Evolutionary conservation across 176 grass and related monocot species (phyloP), one percentile per base, ranked within the genome.

Genomic region (Juncus inflexus): DNA sequence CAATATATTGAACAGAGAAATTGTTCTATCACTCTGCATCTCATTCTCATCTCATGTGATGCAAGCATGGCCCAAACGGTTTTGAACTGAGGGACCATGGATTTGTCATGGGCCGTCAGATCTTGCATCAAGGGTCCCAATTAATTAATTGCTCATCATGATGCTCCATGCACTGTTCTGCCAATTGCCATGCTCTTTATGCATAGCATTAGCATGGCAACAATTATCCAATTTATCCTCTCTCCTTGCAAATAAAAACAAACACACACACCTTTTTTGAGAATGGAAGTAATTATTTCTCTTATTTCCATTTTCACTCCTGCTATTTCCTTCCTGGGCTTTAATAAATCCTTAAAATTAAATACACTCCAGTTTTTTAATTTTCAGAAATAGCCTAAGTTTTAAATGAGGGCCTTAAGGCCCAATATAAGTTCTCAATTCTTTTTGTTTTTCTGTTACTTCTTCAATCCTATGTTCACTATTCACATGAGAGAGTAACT

Each of bases 401-500:
- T 28, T 28, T 28, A 28, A 28, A 28, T 28, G 1, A 28, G 19
- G 19, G 19, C 19, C 19, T 28, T 1, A 28, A 28, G 19, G 19
- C 19, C 19, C 19, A 28, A 28, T 28, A 28, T 1, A 28, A 28
- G 0, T 28, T 28, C 19, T 28, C 19, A 28, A 28, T 28, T 28
- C 19, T 28, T n/a, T n/a, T 7, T 13, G 43, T 43, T 42, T 0
- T 15, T 55, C 66, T 67, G n/a, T 4, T 58, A 67, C 61, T 74
- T n/a, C 62, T 7, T 67, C 64, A 12, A n/a, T 82, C 40, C 50
- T 15, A 52, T 58, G 58, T 50, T 12, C 40, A 13, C 58, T 55
- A 35, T 65, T 52, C 54, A 76, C 47, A 86, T 90, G 82, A 68
- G 78, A 66, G 56, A 60, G 56, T 49, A 19, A 60, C 45, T 15